Conservation (phyloP, 352 stramenopile genomes). For the Pythium chondricola region DNA sequence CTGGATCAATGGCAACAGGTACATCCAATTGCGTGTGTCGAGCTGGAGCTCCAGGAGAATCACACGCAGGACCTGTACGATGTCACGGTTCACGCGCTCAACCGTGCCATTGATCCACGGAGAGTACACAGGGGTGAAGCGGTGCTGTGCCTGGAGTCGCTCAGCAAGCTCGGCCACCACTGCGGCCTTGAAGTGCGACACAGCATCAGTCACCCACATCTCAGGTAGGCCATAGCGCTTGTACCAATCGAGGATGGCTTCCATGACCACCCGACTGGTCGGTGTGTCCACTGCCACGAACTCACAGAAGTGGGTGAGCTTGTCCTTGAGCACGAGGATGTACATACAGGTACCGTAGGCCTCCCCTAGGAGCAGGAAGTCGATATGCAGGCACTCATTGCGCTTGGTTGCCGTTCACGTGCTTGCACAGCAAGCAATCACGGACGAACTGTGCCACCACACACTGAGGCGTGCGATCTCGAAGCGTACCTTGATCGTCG, state of each 20-base stretch:
- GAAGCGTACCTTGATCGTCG: slow-evolving; percentile 4
- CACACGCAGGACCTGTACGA: slow-evolving; percentile 11
- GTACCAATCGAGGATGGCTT: slow-evolving; percentile 16
- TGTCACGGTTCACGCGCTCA: slow-evolving; percentile 11
- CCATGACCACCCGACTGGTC: not conserved
- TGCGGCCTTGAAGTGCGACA: slow-evolving; percentile 12
- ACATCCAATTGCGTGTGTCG: slow-evolving; percentile 7
- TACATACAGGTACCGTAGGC: slow-evolving; percentile 14
- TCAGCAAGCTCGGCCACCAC: slow-evolving; percentile 1
- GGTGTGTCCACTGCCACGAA: slow-evolving; percentile 3
- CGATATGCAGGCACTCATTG: slow-evolving; percentile 17
- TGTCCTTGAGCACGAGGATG: slow-evolving; percentile 22
- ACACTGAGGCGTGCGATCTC: slow-evolving; percentile 5
- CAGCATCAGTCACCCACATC: slow-evolving; percentile 17
- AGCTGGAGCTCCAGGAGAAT: slow-evolving; percentile 10
- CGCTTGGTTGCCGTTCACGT: slow-evolving; percentile 17
- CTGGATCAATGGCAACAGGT: slow-evolving; percentile 8
- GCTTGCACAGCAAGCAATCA: slow-evolving; percentile 19
- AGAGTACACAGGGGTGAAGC: slow-evolving; percentile 1
- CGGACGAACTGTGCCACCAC: slow-evolving; percentile 8
- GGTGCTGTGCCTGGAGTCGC: not conserved
- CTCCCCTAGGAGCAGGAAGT: slow-evolving; percentile 16
- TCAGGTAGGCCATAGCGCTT: slow-evolving; percentile 17
- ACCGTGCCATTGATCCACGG: slow-evolving; percentile 16
- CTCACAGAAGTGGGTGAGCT: slow-evolving; percentile 21